A percentile compares a stretch with the other conserved stretches of the same genome.
Evolutionary conservation across 179 eudicot species (phyloP).

Genomic region (Drosera spatulata): DNA sequence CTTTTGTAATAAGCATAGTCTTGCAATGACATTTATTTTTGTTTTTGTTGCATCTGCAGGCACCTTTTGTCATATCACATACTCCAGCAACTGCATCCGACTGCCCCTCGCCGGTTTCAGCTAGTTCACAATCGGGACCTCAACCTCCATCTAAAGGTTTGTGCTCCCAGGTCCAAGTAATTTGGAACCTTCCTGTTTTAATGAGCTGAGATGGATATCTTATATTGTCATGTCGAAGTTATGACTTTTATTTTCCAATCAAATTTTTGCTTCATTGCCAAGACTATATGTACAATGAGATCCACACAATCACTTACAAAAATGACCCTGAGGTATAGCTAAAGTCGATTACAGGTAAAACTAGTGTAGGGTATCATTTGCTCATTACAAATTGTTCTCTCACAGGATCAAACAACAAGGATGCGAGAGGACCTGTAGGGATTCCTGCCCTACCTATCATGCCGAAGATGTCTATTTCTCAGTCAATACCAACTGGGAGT

Average conservation of each 20-base stretch:
- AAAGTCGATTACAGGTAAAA: neutral
- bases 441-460: conserved; percentile 45
- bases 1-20: neutral
- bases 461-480: conserved; percentile 44
- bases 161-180: neutral
- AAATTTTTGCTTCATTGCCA: too few relatives aligned
- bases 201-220: too few relatives aligned
- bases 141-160: conserved; percentile 20
- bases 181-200: too few relatives aligned
- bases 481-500: conserved; percentile 72
- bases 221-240: too few relatives aligned
- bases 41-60: conserved; percentile 15
- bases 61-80: conserved; percentile 31
- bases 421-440: conserved; percentile 36
- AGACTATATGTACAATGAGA: too few relatives aligned
- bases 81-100: conserved; percentile 20
- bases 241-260: too few relatives aligned
- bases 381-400: too few relatives aligned
- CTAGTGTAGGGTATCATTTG: neutral
- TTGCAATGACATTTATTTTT: neutral
- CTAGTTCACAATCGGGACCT: conserved; percentile 20
- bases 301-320: too few relatives aligned
- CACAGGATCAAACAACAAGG: conserved; percentile 50
- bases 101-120: conserved; percentile 20
- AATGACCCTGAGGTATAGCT: too few relatives aligned